Evolutionary conservation across 805 yeast genomes (phyloP).

Genomic region (Trichomonascus vanleenenianus): DNA sequence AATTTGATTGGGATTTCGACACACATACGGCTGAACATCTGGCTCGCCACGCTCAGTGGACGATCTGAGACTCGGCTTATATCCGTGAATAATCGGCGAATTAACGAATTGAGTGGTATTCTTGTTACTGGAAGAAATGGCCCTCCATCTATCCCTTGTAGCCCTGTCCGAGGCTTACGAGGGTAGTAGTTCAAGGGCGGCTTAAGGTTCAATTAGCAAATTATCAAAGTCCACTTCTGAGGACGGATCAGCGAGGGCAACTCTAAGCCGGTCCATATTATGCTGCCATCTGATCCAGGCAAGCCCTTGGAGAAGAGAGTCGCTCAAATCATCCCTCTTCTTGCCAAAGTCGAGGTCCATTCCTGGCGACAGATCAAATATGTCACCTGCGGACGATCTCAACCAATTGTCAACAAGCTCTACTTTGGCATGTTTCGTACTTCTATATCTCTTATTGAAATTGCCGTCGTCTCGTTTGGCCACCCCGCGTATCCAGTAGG

Average conservation of each 20-base stretch:
- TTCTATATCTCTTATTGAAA: conserved; percentile 13
- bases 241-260: neutral
- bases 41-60: too few relatives aligned
- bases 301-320: conserved; percentile 54
- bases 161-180: too few relatives aligned
- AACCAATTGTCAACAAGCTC: conserved; percentile 18
- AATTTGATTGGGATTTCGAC: too few relatives aligned
- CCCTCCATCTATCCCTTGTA: too few relatives aligned
- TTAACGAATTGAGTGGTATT: too few relatives aligned
- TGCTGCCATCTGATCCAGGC: conserved; percentile 41
- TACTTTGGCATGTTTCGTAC: conserved; percentile 20
- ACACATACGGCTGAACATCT: too few relatives aligned
- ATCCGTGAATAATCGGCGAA: too few relatives aligned
- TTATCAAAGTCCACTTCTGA: too few relatives aligned
- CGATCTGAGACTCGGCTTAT: too few relatives aligned
- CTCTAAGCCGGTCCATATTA: conserved; percentile 16
- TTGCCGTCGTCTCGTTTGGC: neutral
- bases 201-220: too few relatives aligned
- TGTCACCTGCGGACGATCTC: neutral
- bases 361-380: neutral
- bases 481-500: conserved; percentile 18
- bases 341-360: neutral
- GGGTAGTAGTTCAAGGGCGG: too few relatives aligned
- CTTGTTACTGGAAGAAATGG: too few relatives aligned
- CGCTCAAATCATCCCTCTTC: conserved; percentile 62